Base-by-base conservation (phyloP, 176 grass and related monocot species). In the Raddia guianensis region DNA sequence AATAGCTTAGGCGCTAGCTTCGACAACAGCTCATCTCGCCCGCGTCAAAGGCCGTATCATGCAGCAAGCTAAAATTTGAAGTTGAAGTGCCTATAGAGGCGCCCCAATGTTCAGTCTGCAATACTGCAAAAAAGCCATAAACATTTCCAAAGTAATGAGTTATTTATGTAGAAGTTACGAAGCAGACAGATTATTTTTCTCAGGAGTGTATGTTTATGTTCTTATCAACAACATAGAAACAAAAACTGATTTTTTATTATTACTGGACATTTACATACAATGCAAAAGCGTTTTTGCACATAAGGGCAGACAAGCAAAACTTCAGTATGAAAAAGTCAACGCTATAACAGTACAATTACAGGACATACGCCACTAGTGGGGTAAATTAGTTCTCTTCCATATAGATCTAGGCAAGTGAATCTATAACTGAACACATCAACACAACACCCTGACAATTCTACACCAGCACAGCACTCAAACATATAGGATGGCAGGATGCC, bases 321-420 rank as follows among this genome's bases (percentile, higher is more conserved):
- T 35, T 46, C 19, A 73, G 8, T 9, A 33, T 16, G 34, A 49
- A 69, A 70, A 35, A 2, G 8, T 18, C 18, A 63, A 44, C 32
- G 20, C 11, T 64, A 74, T 19, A 70, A 9, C 18, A 71, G 55
- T 1, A 52, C 40, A 78, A n/a, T 8, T 78, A 40, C 4, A 53
- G 35, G 13, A 9, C 56, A 53, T 42, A 55, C 8, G 40, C 32
- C 13, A 69, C 18, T 27, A 27, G 27, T 27, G 27, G 27, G 27
- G 35, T 43, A 76, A 66, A 27, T 59, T 50, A 33, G 43, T 51
- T 58, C 48, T 49, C 54, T 32, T 62, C 32, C 6, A 75, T 3
- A 65, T 45, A 50, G 57, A 77, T 35, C 18, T n/a, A 58, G 70
- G 14, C n/a, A 75, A 44, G 52, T 68, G 13, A 33, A 80, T 27